phyloP scores from a whole-genome alignment of 2,329 filamentous ascomycete genomes.

The Scedosporium boydii region DNA sequence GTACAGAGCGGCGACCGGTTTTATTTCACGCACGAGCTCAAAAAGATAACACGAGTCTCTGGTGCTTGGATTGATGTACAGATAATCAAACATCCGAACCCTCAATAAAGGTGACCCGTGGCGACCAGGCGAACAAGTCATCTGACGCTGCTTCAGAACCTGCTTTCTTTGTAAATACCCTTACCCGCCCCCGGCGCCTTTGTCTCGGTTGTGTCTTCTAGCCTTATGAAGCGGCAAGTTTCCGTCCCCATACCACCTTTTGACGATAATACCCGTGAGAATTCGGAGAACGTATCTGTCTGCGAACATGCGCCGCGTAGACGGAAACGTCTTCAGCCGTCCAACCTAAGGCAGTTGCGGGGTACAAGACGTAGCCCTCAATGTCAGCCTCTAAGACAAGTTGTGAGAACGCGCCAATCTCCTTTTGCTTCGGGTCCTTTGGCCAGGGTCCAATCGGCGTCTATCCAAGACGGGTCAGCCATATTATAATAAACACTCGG shows the following conservation, averaged over 20 bases:
- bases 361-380: constrained; percentile 27
- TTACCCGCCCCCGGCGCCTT: no score
- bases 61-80: background rate
- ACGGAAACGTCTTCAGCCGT: constrained; percentile 19
- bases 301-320: constrained; percentile 22
- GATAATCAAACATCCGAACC: background rate
- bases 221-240: background rate
- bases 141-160: no score
- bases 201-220: no score
- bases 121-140: no score
- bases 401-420: constrained; percentile 28
- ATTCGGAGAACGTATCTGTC: constrained; percentile 21
- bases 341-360: constrained; percentile 25
- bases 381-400: constrained; percentile 24
- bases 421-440: constrained; percentile 33
- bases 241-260: constrained; percentile 16
- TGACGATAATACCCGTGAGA: constrained; percentile 29
- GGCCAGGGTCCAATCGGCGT: constrained; percentile 35
- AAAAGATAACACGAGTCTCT: background rate
- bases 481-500: constrained; percentile 11
- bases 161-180: no score
- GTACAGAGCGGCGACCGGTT: no score
- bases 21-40: background rate
- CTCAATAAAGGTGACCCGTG: background rate
- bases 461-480: constrained; percentile 6